Conservation (phyloP, 768 basidiomycete species). For the Dioszegia hungarica region DNA sequence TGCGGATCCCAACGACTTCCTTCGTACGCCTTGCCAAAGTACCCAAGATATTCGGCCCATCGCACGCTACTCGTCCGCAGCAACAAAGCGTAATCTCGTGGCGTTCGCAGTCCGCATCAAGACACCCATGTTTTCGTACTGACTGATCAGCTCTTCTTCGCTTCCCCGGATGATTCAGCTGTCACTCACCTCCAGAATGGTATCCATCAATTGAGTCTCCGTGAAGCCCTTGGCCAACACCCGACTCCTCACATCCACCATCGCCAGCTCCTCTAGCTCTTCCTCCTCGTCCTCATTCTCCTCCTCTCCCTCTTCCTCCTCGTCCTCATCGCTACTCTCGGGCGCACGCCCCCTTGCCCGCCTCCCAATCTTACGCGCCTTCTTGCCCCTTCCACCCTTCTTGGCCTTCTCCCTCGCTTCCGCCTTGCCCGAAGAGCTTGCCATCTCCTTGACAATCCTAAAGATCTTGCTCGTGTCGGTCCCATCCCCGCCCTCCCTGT, state of each 20-base stretch:
- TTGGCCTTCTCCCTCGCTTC: constrained; percentile 50
- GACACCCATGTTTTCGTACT: constrained; percentile 86
- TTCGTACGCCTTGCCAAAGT: not conserved
- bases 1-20: not conserved
- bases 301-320: constrained; percentile 58
- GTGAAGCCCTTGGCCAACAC: constrained; percentile 84
- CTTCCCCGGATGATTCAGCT: too few species aligned
- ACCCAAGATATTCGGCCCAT: not conserved
- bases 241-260: constrained; percentile 82
- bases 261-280: constrained; percentile 63
- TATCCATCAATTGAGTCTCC: constrained; percentile 81
- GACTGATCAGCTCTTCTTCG: constrained; percentile 15
- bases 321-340: constrained; percentile 53
- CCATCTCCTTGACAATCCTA: constrained; percentile 85
- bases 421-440: constrained; percentile 40
- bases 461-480: constrained; percentile 80
- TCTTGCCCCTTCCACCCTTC: constrained; percentile 52
- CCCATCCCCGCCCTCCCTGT: constrained; percentile 64
- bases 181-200: constrained; percentile 65
- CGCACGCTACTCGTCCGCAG: constrained; percentile 5
- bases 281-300: constrained; percentile 63
- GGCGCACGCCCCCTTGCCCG: not conserved
- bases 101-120: constrained; percentile 78
- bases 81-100: constrained; percentile 68
- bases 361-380: constrained; percentile 67